These are phyloP conservation scores for Rauvolfia tetraphylla DNA, from an alignment of 257 asterid genomes.

Conservation along the genomic window DNA sequence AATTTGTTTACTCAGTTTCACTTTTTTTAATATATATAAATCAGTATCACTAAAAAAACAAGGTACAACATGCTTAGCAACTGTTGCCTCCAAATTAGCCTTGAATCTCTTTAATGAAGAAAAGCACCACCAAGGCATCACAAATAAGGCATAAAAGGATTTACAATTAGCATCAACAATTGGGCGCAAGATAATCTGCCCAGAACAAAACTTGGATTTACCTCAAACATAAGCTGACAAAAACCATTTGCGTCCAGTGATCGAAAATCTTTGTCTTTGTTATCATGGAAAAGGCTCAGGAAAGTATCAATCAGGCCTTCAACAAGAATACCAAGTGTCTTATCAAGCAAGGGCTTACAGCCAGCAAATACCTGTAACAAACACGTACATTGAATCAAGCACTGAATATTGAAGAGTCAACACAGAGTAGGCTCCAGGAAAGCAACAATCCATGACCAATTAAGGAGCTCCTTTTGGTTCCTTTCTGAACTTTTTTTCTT, in stretches of 20 bases:
- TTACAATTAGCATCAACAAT: background rate
- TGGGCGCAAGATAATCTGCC: background rate
- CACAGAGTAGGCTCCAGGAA: background rate
- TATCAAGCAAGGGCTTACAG: constrained; percentile 88
- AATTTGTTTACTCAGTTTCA: too few species aligned
- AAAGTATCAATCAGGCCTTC: constrained; percentile 92
- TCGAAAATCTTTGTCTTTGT: constrained; percentile 54
- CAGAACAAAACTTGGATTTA: constrained; percentile 15
- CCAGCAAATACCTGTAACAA: constrained; percentile 80
- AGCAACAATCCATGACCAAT: background rate
- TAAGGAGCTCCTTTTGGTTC: background rate
- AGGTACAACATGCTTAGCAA: background rate
- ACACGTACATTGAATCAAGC: constrained; percentile 16
- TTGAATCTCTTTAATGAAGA: background rate
- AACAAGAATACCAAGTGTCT: constrained; percentile 88
- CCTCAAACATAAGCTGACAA: constrained; percentile 98
- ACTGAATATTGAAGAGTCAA: background rate
- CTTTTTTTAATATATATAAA: too few species aligned
- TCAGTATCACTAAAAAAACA: background rate
- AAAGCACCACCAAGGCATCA: background rate
- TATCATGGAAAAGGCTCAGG: constrained; percentile 79
- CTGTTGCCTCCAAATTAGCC: background rate
- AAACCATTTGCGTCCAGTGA: constrained; percentile 88
- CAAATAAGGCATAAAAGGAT: background rate
- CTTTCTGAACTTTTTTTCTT: too few species aligned